Base-by-base conservation (phyloP, 2,329 filamentous ascomycete genomes). In the Cytospora piceae region DNA sequence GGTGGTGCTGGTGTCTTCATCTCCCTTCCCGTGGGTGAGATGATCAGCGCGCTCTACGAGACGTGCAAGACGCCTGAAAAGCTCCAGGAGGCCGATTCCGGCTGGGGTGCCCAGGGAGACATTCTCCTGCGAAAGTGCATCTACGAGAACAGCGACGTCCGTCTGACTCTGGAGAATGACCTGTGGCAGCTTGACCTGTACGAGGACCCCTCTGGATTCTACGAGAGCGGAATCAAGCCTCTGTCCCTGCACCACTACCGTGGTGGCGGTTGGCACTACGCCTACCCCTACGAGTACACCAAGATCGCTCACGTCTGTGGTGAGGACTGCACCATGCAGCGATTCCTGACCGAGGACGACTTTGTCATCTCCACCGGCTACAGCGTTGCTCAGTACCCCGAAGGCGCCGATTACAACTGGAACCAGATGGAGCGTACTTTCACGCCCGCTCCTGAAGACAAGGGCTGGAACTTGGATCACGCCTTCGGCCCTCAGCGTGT, bases 241-340 rank as follows among this genome's bases (percentile, higher is more conserved):
- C 78, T 88, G 27, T 87, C 84, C 9, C 79, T 89, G 27, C 87
- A 89, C 74, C 86, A 89, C 77, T 89, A 87, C 79, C 87, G 87
- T 71, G 84, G 85, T 56, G 83, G 83, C 53, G 81, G 82, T 63
- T 87, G 84, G 84, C 84, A 86, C 74, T 72, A 74, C 27, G 83
- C 82, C 39, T 78, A 80, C 64, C 85, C 87, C 58, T 81, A 81
- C 71, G 82, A 86, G 68, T 82, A 86, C 73, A 81, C 83, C 70
- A 83, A 85, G 71, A 79, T 88, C 34, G 81, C 85, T 8, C 81
- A 85, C 65, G 78, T 86, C 17, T 89, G 86, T 69, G 86, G 87
- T 37, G 83, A 85, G 72, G 85, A 87, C 68, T 88, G 86, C 73
- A 81, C 82, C 27, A 75, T 89, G 64, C 82, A 85, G 70, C 82